Base-by-base conservation (phyloP, 805 yeast genomes). In the Saturnispora galanensis region DNA sequence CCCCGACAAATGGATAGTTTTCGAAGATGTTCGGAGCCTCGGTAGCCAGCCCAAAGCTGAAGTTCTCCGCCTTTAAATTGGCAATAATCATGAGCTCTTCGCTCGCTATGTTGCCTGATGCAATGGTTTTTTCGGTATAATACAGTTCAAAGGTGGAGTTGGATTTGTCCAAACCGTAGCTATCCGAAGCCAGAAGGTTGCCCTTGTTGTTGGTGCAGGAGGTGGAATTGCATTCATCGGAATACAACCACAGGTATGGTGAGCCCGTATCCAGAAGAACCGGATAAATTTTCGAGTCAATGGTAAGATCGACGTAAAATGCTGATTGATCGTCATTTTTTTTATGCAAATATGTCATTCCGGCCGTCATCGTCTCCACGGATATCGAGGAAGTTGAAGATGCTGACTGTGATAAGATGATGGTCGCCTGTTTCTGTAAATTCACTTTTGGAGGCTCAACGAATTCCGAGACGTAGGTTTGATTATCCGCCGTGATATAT, bases 211-310 rank as follows among this genome's bases (percentile, higher is more conserved):
- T 42, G 13, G 30, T 16, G 52, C 84, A 79, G 1, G 74, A 65
- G 5, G 52, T 17, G 41, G 67, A 67, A 1, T 62, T 57, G 61
- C 85, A 79, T 33, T 69, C 58, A 1, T 66, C 56, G 39, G 75
- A 77, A 55, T 76, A 78, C 3, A 80, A 67, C 86, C 86, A 80
- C 2, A 77, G 56, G 46, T 77, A 72, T 13, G 79, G 77, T 26
- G 82, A 76, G 6, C 83, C 85, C 0, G 86, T 80, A 57, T 80
- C 86, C 13, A 80, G 60, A 15, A 80, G 66, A 34, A 80, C 60
- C 5, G 75, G 74, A 51, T 69, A 76, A 30, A 62, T 62, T n/a
- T 56, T 56, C n/a, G 64, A 52, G 17, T 63, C 68, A 33, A 70
- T 59, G 11, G 67, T 66, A 29, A 68, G 61, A 48, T 70, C 62